Conservation (phyloP, 1,139 yeast species). For the Yamadazyma buinensis region DNA sequence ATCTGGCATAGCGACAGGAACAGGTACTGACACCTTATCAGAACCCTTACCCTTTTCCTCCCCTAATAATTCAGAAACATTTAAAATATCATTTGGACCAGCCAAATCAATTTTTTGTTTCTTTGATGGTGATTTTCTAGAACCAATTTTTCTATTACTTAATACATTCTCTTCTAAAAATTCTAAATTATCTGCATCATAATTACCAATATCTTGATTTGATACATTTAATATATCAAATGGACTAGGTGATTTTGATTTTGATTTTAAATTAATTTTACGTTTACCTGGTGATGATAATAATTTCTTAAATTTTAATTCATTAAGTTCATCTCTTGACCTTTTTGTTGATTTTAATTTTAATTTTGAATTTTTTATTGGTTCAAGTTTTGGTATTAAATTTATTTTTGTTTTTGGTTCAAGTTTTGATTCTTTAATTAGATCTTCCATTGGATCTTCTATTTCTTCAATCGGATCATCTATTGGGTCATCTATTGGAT, state of each 20-base stretch:
- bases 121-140: constrained; percentile 2
- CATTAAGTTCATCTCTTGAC: constrained; percentile 3
- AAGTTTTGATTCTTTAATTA: neutral
- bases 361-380: neutral
- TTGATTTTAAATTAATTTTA: constrained; percentile 12
- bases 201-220: constrained; percentile 34
- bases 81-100: neutral
- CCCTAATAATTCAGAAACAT: neutral
- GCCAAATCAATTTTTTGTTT: constrained; percentile 2
- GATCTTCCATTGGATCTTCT: neutral
- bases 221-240: constrained; percentile 21
- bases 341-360: neutral
- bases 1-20: no score
- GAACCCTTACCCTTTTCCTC: neutral
- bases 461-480: neutral
- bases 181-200: constrained; percentile 30
- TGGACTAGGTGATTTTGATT: constrained; percentile 14
- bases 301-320: constrained; percentile 9
- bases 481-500: neutral
- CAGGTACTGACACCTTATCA: no score
- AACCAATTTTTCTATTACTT: no score
- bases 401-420: neutral
- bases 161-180: constrained; percentile 18
- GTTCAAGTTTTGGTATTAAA: no score
- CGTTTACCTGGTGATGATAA: constrained; percentile 14